Base-by-base conservation (phyloP, 257 asterid species). In the Fraxinus americana region DNA sequence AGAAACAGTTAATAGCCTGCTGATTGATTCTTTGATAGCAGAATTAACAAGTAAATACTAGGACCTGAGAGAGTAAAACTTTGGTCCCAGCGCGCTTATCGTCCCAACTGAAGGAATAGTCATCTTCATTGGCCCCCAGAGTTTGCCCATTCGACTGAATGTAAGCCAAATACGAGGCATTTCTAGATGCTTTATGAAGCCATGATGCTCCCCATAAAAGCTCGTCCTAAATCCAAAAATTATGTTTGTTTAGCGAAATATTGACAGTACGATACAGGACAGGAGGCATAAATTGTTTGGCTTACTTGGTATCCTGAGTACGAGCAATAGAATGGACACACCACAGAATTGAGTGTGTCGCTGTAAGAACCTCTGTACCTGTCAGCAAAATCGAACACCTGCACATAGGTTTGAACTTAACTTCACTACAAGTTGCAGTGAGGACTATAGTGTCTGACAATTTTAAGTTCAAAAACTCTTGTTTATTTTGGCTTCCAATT, bases 201-300 rank as follows among this genome's bases (percentile, higher is more conserved):
- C 98, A 94, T 9, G 98, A 90, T 27, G 98, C 98, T 75, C 92
- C 97, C 98, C 98, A 94, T 74, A 92, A 39, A 29, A 94, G 89
- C 86, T 94, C 98, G 68, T 94, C 98, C 98, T 94, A 81, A 61
- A 66, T 34, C 5, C 76, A 23, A 48, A 29, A 13, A 29, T 65
- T 54, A 29, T 34, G 29, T 10, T 36, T 38, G 21, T 19, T 17
- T 27, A 29, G 57, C 19, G 0, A 21, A 16, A 45, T 7, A 11
- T 7, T 23, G 21, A 14, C 9, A 59, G 23, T 34, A 12, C 41
- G 6, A 12, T 27, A 11, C 38, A 7, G 21, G 35, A 45, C 6
- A 32, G 6, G 38, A 27, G 35, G 32, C 12, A 17, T 41, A 50
- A 72, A 72, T 45, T 29, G 72, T 19, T 13, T 61, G n/a, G 5